Evolutionary conservation across 441 rosid species (phyloP).

Genomic region (Pelargonium citronellum): DNA sequence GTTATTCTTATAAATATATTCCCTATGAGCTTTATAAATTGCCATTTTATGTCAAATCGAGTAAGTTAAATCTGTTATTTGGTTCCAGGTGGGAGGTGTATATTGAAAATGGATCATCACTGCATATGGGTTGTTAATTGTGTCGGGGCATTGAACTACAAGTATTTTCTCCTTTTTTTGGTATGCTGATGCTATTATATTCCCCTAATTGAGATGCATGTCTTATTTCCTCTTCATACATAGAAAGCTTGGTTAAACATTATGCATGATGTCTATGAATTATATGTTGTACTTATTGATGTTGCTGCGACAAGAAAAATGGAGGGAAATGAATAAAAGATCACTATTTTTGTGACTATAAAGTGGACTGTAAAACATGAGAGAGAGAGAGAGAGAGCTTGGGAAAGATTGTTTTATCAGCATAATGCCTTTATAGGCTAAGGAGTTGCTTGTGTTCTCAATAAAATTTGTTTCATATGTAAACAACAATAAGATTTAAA

Average conservation of each 20-base stretch:
- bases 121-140: constrained; percentile 97
- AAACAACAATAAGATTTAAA: no score
- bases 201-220: background rate
- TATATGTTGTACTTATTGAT: no score
- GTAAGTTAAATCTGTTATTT: constrained; percentile 18
- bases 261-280: background rate
- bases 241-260: background rate
- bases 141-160: constrained; percentile 86
- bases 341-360: no score
- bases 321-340: no score
- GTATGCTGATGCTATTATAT: constrained; percentile 37
- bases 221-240: background rate
- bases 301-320: no score
- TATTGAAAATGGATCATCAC: constrained; percentile 89
- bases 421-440: no score
- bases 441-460: no score
- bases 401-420: no score
- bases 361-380: no score
- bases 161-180: constrained; percentile 87
- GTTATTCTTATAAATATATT: constrained; percentile 18
- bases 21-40: background rate
- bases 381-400: no score
- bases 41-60: constrained; percentile 11
- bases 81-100: constrained; percentile 69
- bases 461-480: no score